These are phyloP conservation scores for Citrus mangshanensis DNA, from an alignment of 345 rosid species.

Conservation along the genomic window DNA sequence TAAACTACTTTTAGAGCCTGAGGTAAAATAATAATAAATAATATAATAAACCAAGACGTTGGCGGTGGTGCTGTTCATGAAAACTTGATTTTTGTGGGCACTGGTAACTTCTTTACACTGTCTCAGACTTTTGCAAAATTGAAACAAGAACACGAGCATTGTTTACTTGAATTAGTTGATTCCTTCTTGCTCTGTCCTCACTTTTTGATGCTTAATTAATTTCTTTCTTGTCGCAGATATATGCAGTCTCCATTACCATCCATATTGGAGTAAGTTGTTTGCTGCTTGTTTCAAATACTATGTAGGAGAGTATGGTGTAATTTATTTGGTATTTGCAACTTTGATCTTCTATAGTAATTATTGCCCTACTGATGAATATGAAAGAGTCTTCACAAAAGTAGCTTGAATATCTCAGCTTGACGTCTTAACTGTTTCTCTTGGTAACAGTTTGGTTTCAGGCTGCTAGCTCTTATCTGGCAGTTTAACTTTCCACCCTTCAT, in stretches of 20 bases:
- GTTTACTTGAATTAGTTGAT: conserved; percentile 3
- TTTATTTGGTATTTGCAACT: too few relatives aligned
- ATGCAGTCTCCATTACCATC: conserved; percentile 83
- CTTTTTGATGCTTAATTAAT: background rate
- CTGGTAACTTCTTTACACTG: background rate
- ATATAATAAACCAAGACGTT: too few relatives aligned
- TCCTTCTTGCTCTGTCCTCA: background rate
- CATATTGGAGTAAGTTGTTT: conserved; percentile 61
- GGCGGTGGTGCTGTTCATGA: background rate
- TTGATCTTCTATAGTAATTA: background rate
- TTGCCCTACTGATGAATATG: background rate
- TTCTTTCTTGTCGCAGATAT: conserved; percentile 45
- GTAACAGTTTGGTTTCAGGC: conserved; percentile 56
- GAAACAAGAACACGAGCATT: background rate
- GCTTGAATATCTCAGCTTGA: background rate
- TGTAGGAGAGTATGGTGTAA: too few relatives aligned
- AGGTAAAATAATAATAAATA: background rate
- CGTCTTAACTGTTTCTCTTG: background rate
- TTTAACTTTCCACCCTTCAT: conserved; percentile 70
- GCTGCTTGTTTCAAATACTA: too few relatives aligned
- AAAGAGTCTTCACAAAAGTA: background rate
- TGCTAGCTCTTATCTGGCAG: conserved; percentile 63
- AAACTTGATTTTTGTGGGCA: background rate
- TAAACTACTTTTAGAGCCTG: background rate
- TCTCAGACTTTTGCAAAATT: background rate